Evolutionary conservation across 495 filamentous ascomycete genomes (phyloP).

Genomic region (Trichocladium antarcticum): DNA sequence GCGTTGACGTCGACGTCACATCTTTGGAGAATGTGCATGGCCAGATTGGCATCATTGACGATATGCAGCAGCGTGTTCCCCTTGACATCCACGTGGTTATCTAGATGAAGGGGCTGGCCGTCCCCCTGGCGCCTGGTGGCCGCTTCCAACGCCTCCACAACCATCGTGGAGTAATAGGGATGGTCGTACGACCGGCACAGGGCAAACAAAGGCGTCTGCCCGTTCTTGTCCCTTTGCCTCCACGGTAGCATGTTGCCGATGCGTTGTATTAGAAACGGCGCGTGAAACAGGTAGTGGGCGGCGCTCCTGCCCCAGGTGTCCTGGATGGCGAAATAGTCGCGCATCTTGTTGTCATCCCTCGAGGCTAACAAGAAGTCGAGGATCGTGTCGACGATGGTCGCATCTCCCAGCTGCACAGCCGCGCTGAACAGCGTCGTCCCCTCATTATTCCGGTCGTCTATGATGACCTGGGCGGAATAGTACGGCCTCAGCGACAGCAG

Average conservation of each 20-base stretch:
- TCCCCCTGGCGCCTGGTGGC: conserved; percentile 68
- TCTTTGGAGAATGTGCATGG: conserved; percentile 58
- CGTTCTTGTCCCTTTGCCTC: conserved; percentile 86
- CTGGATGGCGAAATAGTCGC: conserved; percentile 57
- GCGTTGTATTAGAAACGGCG: conserved; percentile 62
- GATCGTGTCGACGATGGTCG: conserved; percentile 60
- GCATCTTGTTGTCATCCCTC: conserved; percentile 35
- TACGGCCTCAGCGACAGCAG: conserved; percentile 64
- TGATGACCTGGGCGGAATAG: conserved; percentile 54
- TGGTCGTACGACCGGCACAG: conserved; percentile 94
- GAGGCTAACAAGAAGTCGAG: conserved; percentile 47
- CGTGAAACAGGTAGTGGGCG: conserved; percentile 93
- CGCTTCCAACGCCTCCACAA: conserved; percentile 61
- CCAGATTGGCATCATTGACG: conserved; percentile 72
- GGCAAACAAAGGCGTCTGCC: conserved; percentile 91
- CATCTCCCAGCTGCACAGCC: conserved; percentile 80
- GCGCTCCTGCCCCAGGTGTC: conserved; percentile 80
- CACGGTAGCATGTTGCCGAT: conserved; percentile 75
- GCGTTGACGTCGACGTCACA: conserved; percentile 94
- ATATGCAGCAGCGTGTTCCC: conserved; percentile 93
- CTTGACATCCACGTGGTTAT: conserved; percentile 85
- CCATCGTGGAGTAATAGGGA: conserved; percentile 73
- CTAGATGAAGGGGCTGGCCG: conserved; percentile 68
- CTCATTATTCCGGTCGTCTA: conserved; percentile 78
- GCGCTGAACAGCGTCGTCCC: conserved; percentile 85